Evolutionary conservation across 495 filamentous ascomycete genomes (phyloP), one percentile per base, ranked within the genome.

Genomic region (Xylaria bambusicola): DNA sequence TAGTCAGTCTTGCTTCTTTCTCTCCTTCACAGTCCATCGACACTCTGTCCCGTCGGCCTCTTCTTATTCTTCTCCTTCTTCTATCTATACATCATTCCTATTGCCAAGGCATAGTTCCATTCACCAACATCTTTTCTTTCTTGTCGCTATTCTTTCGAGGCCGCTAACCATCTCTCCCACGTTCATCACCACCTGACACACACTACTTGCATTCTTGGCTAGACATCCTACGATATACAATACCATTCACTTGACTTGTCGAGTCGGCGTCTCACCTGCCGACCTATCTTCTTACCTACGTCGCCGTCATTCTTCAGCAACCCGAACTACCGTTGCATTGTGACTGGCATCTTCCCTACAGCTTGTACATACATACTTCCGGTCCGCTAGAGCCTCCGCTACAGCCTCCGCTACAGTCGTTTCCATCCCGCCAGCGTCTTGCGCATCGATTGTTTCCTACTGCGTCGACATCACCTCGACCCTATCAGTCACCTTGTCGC

Each of bases 261-360:
- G 41, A 60, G 38, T 40, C 40, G 57, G 57, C 41, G 27, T 60
- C 41, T 53, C 57, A 52, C 57, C 35, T 52, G n/a, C n/a, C n/a
- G n/a, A 52, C 46, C 31, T 33, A 33, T 33, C 31, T 33, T 44
- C 56, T 23, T 51, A 53, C 24, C 46, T 58, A 44, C 56, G n/a
- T 26, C 56, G 56, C 56, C 56, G 24, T 48, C 38, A 17, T 35
- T 51, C 21, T 42, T 17, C 35, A 51, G 33, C 46, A 44, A 31
- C 24, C 56, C 46, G 26, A 56, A 40, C 56, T 50, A 50, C 56
- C 56, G 20, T 51, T 58, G 21, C 27, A 33, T 58, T 46, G 56
- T 46, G 47, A 51, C 27, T 26, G 26, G 7, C 20, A 42, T 33
- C 56, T 17, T 18, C 45, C 56, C 12, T 47, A 9, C 47, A 33